A percentile compares a stretch with the other conserved stretches of the same genome.
Evolutionary conservation across 352 stramenopile species (phyloP).

Genomic region (Thalassiosira hispida): DNA sequence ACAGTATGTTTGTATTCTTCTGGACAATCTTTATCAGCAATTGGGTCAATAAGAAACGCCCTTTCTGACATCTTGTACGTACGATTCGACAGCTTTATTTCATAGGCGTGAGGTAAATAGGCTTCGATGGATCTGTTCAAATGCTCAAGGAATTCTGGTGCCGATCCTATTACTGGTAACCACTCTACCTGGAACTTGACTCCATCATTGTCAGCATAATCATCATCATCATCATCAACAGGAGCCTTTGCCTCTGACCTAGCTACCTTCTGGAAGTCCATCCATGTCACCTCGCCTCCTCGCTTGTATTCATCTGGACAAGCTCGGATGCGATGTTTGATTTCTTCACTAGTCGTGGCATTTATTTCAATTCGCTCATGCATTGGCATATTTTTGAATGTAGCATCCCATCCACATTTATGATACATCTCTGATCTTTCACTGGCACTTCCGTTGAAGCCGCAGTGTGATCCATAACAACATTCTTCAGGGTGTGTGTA

Average conservation of each 20-base stretch:
- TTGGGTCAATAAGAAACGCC: not conserved
- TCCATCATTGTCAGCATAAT: not conserved
- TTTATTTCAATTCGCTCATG: not conserved
- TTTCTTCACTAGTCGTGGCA: not conserved
- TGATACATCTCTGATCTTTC: not conserved
- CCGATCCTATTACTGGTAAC: not conserved
- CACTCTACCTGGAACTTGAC: constrained; percentile 1
- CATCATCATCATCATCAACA: not conserved
- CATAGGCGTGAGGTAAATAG: not conserved
- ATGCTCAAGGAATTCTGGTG: not conserved
- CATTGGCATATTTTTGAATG: not conserved
- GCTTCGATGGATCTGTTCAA: not conserved
- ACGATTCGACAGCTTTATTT: not conserved
- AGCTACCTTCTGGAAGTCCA: constrained; percentile 1
- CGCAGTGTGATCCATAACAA: not conserved
- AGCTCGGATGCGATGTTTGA: not conserved
- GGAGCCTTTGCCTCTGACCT: not conserved
- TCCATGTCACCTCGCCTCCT: not conserved
- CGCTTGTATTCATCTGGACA: not conserved
- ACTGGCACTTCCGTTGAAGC: not conserved
- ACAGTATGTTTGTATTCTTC: not conserved
- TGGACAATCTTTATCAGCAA: not conserved
- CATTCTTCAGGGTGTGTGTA: not conserved
- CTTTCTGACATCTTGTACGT: not conserved
- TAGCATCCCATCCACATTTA: constrained; percentile 11